Base-by-base conservation (phyloP, 1,284 basidiomycete genomes). In the Irpex sp. region DNA sequence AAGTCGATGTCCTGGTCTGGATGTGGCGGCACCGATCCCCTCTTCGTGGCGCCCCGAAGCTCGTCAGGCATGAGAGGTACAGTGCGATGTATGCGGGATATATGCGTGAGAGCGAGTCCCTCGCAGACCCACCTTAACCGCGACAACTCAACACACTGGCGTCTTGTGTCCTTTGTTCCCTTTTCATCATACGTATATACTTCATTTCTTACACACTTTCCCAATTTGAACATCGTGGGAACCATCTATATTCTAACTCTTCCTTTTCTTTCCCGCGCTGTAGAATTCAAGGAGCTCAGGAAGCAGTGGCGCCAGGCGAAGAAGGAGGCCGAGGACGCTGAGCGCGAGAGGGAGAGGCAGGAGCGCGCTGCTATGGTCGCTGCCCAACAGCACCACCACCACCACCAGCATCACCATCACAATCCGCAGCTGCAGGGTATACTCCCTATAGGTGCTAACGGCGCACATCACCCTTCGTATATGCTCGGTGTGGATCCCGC, bases 221-320 rank as follows among this genome's bases (percentile, higher is more conserved):
- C 37, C 26, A 9, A 34, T n/a, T 58, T 48, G n/a, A 52, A 65
- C 65, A 31, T 37, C 44, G 57, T 58, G 57, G 44, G 57, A 54
- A 59, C 40, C 2, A 37, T 13, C 11, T n/a, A n/a, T 38, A 21
- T 36, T 21, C 59, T 64, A 48, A 62, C 58, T 62, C 34, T 38
- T 59, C 9, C 65, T 55, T 47, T 48, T 51, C 60, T 26, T 34
- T 34, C 31, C 31, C 31, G 31, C 31, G 31, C 59, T 64, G 17
- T 74, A 97, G 96, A 98, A 80, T 98, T 98, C 82, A 98, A 97
- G 75, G 97, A 98, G 72, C 89, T 97, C 74, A 88, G 96, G 66
- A 97, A 96, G 75, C 91, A 93, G 69, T 97, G 96, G 95, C 87
- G 95, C 61, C 94, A 93, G 78, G 86, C 89, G 71, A 98, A 96